Evolutionary conservation across 2,329 filamentous ascomycete genomes (phyloP), one percentile per base, ranked within the genome.

Genomic region (Neocatenulostroma microsporum): DNA sequence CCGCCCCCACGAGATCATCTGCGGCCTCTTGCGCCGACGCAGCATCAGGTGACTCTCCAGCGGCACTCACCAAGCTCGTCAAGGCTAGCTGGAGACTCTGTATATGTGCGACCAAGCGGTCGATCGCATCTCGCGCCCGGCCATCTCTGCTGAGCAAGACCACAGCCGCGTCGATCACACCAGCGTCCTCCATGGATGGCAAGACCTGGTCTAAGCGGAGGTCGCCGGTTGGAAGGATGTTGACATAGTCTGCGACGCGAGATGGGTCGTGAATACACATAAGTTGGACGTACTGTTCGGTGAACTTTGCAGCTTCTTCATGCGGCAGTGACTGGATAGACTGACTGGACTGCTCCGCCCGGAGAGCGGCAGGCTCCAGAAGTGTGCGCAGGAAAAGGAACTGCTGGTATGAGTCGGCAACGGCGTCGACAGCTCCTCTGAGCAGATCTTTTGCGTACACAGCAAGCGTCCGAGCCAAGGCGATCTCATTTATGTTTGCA

Each of bases 111-210:
- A 85, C 74, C 15, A 98, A 72, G 31, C 91, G 78, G 38, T 79
- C 73, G 82, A 98, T 94, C 5, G 87, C 91, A 50, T 82, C 75
- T 42, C 76, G 74, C 10, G 89, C 73, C 52, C 91, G 78, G 0
- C 93, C 91, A 55, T 95, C 87, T 40, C 85, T 77, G 25, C 86
- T 85, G 72, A 98, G 82, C 8, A 98, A 70, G 2, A 94, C 78
- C 5, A 98, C 84, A 1, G 87, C 89, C 4, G 88, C 93, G 64
- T 98, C 91, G 30, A 98, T 78, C 4, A 91, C 84, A 1, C 88
- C 88, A 27, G 80, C 87, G 44, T 82, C 76, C 60, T 98, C 93
- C 70, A 98, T 86, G 0, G 80, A 80, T 3, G 88, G 87, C 6
- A 98, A 69, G 1, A 98, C 72, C 35, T 78, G 74, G 10, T 91